phyloP scores from a whole-genome alignment of 352 stramenopile genomes.

The Pythium sp. region DNA sequence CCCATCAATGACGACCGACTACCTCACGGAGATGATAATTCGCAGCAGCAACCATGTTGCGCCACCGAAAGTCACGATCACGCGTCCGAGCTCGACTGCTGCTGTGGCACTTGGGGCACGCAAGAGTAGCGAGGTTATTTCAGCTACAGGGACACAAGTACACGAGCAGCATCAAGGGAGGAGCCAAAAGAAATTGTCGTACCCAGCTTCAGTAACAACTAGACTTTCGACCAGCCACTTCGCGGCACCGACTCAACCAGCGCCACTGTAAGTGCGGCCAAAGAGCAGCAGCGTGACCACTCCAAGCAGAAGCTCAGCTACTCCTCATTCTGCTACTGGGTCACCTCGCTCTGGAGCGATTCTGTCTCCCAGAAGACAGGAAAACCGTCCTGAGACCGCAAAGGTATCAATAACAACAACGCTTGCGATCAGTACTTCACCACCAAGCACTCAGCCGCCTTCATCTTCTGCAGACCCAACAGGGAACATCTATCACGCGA shows the following conservation, averaged over 20 bases:
- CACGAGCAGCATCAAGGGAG: neutral
- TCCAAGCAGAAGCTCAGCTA: neutral
- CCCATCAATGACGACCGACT: neutral
- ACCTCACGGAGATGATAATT: neutral
- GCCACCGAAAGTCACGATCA: constrained; percentile 27
- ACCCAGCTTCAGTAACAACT: neutral
- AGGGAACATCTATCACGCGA: constrained; percentile 38
- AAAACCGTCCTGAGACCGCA: neutral
- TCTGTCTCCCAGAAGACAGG: neutral
- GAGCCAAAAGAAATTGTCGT: neutral
- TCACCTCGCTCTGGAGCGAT: neutral
- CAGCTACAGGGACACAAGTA: neutral
- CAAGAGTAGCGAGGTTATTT: neutral
- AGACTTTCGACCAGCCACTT: neutral
- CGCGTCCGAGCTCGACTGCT: constrained; percentile 25
- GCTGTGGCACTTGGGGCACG: neutral
- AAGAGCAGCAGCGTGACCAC: constrained; percentile 7
- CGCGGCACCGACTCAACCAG: neutral
- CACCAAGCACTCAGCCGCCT: neutral
- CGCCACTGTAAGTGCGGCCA: neutral
- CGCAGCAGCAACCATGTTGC: constrained; percentile 2
- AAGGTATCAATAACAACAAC: neutral
- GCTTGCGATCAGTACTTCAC: neutral
- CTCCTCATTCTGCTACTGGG: neutral
- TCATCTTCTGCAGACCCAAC: constrained; percentile 4